phyloP scores from a whole-genome alignment of 148 eudicot species.

The Heliamphora exappendiculata region DNA sequence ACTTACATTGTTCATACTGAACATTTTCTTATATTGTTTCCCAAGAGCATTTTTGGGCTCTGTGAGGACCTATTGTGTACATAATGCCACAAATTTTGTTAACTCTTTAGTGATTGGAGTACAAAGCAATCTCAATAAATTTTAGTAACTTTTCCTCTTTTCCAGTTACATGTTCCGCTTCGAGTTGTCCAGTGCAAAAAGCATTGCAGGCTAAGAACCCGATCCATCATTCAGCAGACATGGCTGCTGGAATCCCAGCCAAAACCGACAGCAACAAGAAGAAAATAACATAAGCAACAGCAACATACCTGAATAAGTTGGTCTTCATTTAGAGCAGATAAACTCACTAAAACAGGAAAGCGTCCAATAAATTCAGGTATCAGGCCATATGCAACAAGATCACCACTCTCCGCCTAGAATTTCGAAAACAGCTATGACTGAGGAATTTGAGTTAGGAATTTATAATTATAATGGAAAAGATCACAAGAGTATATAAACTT shows the following conservation, averaged over 20 bases:
- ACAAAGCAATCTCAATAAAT: not conserved
- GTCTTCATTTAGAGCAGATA: slow-evolving; percentile 50
- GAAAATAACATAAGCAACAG: not conserved
- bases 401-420: slow-evolving; percentile 54
- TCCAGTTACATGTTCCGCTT: not conserved
- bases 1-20: slow-evolving; percentile 57
- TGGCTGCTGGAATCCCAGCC: not conserved
- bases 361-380: slow-evolving; percentile 69
- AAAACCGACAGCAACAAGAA: not conserved
- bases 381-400: slow-evolving; percentile 63
- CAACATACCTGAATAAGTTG: slow-evolving; percentile 56
- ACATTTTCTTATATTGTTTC: slow-evolving; percentile 64
- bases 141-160: not conserved
- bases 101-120: not conserved
- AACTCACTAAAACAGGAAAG: slow-evolving; percentile 49
- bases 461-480: not conserved
- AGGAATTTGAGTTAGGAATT: not conserved
- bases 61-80: slow-evolving; percentile 37
- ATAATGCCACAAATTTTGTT: not conserved
- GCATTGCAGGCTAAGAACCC: not conserved
- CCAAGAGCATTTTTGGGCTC: slow-evolving; percentile 67
- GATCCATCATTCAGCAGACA: not conserved
- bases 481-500: not conserved
- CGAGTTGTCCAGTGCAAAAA: not conserved
- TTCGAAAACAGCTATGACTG: slow-evolving; percentile 3